These are phyloP conservation scores for Extremus antarcticus DNA, from an alignment of 495 filamentous ascomycete genomes.

Conservation along the genomic window DNA sequence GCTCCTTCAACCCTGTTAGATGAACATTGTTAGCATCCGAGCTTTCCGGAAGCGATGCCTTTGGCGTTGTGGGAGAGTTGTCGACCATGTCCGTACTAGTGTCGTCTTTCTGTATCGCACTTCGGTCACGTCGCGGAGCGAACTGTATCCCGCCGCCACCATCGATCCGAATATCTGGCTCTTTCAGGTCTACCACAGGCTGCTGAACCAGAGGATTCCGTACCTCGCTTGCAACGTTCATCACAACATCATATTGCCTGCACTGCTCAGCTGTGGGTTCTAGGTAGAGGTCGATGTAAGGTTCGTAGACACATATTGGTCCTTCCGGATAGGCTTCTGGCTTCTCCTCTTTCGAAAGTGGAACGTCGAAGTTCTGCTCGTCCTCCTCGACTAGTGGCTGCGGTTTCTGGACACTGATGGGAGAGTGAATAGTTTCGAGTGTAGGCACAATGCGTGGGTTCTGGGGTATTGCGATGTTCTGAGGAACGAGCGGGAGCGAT, in stretches of 20 bases:
- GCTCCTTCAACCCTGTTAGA: slow-evolving; percentile 34
- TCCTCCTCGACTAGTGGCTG: slow-evolving; percentile 40
- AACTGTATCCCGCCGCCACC: slow-evolving; percentile 26
- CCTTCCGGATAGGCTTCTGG: slow-evolving; percentile 87
- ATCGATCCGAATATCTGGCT: slow-evolving; percentile 23
- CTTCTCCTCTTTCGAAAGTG: slow-evolving; percentile 68
- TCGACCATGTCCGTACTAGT: slow-evolving; percentile 16
- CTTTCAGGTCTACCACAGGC: slow-evolving; percentile 1
- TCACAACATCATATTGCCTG: slow-evolving; percentile 74
- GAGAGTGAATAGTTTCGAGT: slow-evolving; percentile 18
- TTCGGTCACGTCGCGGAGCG: slow-evolving; percentile 16
- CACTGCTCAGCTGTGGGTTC: slow-evolving; percentile 84
- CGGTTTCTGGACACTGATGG: background rate
- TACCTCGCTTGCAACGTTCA: slow-evolving; percentile 94
- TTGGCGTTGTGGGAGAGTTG: slow-evolving; percentile 31
- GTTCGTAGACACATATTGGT: slow-evolving; percentile 81
- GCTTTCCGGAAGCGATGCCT: slow-evolving; percentile 23
- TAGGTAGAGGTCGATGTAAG: slow-evolving; percentile 84
- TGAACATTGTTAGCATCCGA: slow-evolving; percentile 2
- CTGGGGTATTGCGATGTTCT: background rate
- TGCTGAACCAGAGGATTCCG: slow-evolving; percentile 60
- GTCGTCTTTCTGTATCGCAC: slow-evolving; percentile 9
- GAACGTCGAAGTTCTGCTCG: slow-evolving; percentile 61
- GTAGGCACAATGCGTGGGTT: background rate
- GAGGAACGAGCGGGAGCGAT: slow-evolving; percentile 41